Evolutionary conservation across 768 basidiomycete genomes (phyloP).

Genomic region (Punctularia strigosozonata): DNA sequence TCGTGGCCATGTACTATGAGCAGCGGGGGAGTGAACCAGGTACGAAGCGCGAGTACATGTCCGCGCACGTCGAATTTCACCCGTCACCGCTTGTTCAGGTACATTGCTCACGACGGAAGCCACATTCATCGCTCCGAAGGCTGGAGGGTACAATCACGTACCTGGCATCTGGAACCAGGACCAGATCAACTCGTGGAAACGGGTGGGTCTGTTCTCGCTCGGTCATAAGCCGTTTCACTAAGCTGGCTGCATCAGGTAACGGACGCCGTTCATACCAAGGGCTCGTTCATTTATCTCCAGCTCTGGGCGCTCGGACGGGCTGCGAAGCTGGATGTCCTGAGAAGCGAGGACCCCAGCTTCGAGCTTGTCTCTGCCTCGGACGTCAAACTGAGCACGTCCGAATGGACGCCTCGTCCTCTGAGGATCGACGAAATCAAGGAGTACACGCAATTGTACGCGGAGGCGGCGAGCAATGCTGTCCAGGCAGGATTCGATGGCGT

Average conservation of each 20-base stretch:
- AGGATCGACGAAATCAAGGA: constrained; percentile 37
- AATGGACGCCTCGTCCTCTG: constrained; percentile 26
- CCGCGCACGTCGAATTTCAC: no score
- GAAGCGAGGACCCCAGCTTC: constrained; percentile 13
- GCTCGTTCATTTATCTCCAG: constrained; percentile 31
- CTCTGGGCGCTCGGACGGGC: constrained; percentile 36
- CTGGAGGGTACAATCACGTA: constrained; percentile 35
- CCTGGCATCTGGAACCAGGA: constrained; percentile 58
- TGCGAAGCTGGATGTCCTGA: constrained; percentile 11
- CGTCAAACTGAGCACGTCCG: constrained; percentile 7
- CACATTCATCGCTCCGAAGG: constrained; percentile 35
- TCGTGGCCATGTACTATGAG: constrained; percentile 33
- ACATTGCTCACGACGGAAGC: constrained; percentile 44
- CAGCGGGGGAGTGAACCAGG: constrained; percentile 37
- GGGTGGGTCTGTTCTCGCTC: constrained; percentile 15
- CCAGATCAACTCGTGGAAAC: constrained; percentile 43
- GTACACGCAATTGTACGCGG: constrained; percentile 35
- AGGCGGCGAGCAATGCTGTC: constrained; percentile 45
- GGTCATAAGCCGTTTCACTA: not conserved
- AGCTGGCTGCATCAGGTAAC: constrained; percentile 15
- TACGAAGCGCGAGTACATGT: no score
- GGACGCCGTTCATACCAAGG: constrained; percentile 31
- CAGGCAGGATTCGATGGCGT: constrained; percentile 61
- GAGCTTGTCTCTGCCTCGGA: constrained; percentile 19
- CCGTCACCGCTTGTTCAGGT: no score